Evolutionary conservation across 352 stramenopile genomes (phyloP), one percentile per base, ranked within the genome.

Genomic region (Saprolegnia parasitica): DNA sequence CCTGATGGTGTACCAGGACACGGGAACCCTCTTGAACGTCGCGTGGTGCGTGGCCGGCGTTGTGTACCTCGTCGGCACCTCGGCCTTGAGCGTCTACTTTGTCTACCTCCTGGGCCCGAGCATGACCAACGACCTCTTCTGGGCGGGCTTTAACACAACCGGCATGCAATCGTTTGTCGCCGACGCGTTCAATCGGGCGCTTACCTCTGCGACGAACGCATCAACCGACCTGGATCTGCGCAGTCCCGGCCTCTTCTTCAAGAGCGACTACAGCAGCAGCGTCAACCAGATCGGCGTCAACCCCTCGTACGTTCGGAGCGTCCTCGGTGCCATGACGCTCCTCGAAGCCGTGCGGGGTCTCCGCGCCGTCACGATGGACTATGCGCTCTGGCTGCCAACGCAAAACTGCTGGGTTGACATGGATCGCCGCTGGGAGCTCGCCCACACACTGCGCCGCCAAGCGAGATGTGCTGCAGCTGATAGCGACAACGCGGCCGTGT

Each of bases 381-480:
- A 62, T 13, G 21, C 24, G 24, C 24, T 24, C 20, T 62, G 55
- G 55, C 23, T 62, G 9, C 21, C 55, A 10, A 62, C 55, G 26
- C 55, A 62, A 45, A 40, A 62, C 24, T 62, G 55, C 35, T 62
- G 55, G 55, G 26, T 62, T 21, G 55, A 62, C 15, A 45, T 62
- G 9, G 55, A 62, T 39, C n/a, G 55, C 4, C 26, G 32, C 26
- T 62, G 55, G 55, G 55, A 62, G 35, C 23, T 62, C 6, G 55
- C 55, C 24, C 23, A 62, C n/a, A 40, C 55, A 4, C 24, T 40
- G 18, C 20, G 8, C 5, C 55, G 55, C n/a, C 55, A 62, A 23
- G 21, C 18, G 3, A 8, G 55, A 5, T 62, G 55, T 45, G 21
- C 18, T 15, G 32, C 20, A 8, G 15, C 40, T 13, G 18, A 45